Percentiles rank a stretch among this genome's conserved stretches.
These are phyloP conservation scores for Oldenlandia corymbosa DNA, from an alignment of 257 asterid species.

Conservation along the genomic window DNA sequence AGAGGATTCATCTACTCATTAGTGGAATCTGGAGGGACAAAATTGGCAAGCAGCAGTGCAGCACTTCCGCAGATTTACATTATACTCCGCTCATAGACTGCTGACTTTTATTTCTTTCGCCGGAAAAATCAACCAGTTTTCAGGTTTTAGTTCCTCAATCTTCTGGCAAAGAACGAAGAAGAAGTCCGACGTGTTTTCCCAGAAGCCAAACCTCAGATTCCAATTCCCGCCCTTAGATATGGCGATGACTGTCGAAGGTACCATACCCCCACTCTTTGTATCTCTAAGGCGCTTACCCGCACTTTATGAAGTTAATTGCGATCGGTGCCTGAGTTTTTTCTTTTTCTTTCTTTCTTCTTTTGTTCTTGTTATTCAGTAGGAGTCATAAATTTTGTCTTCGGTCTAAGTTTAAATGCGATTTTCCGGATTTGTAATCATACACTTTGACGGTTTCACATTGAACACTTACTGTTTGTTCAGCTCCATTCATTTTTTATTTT, in stretches of 20 bases:
- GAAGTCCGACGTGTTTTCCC: neutral
- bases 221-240: conserved; percentile 28
- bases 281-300: neutral
- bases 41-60: no score
- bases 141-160: neutral
- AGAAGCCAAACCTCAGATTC: neutral
- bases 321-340: neutral
- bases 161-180: neutral
- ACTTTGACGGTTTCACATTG: no score
- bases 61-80: no score
- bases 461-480: neutral
- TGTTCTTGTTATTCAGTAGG: no score
- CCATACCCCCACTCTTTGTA: conserved; percentile 8
- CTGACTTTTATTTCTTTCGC: no score
- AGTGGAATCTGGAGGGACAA: no score
- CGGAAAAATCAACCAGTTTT: neutral
- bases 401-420: neutral
- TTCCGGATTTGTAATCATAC: neutral
- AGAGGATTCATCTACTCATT: no score
- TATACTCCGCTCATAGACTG: no score
- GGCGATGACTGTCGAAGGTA: conserved; percentile 92
- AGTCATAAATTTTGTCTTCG: neutral
- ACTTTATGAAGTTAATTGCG: neutral
- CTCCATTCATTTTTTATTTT: neutral
- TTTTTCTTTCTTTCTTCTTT: neutral